Evolutionary conservation across 2,329 filamentous ascomycete species (phyloP).

Genomic region (Alternaria arbusti): DNA sequence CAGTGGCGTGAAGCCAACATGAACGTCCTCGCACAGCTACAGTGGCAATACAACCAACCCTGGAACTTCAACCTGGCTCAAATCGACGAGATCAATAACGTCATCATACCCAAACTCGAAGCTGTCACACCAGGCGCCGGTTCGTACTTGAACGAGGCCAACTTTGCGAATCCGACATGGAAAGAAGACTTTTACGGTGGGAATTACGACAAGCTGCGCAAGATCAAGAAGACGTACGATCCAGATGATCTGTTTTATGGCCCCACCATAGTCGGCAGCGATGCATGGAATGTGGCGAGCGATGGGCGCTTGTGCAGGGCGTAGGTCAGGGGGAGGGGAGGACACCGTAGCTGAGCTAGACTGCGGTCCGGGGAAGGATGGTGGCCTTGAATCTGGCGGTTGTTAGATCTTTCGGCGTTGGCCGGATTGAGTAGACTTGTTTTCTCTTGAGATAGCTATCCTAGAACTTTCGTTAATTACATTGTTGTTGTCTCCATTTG

Average conservation of each 20-base stretch:
- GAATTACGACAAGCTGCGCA: neutral
- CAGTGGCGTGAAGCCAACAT: too few relatives aligned
- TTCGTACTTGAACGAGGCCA: slow-evolving; percentile 2
- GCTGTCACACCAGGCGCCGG: neutral
- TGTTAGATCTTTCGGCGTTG: too few relatives aligned
- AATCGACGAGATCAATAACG: neutral
- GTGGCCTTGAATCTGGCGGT: too few relatives aligned
- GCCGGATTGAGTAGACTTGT: too few relatives aligned
- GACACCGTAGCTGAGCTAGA: too few relatives aligned
- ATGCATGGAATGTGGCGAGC: neutral
- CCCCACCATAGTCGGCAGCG: neutral
- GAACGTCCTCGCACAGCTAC: too few relatives aligned
- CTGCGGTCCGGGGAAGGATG: too few relatives aligned
- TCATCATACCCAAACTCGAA: neutral
- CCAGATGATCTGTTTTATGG: neutral
- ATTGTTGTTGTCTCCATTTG: too few relatives aligned
- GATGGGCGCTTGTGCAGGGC: neutral
- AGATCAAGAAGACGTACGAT: neutral
- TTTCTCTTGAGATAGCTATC: fast-evolving
- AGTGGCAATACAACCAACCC: too few relatives aligned
- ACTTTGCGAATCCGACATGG: neutral
- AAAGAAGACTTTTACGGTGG: neutral
- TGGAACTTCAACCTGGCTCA: too few relatives aligned
- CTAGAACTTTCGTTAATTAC: too few relatives aligned
- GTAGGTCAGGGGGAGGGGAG: too few relatives aligned